These are phyloP conservation scores for Pythium pyrilobum DNA, from an alignment of 352 stramenopile species.

Conservation along the genomic window DNA sequence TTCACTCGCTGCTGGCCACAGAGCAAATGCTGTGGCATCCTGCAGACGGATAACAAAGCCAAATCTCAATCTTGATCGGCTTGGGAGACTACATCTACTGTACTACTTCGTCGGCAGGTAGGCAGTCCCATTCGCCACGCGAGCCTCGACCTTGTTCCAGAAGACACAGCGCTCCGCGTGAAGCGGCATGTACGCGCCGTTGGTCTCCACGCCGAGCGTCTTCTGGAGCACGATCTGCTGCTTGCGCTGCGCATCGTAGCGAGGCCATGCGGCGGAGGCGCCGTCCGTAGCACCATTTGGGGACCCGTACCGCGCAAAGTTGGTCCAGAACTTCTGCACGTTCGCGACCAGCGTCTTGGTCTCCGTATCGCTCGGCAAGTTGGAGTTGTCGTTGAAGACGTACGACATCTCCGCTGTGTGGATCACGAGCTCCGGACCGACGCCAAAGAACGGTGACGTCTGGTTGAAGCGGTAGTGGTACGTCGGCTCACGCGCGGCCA, in stretches of 20 bases:
- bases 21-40: no score
- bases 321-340: constrained; percentile 13
- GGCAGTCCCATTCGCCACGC: background rate
- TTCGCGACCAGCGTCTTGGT: background rate
- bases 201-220: constrained; percentile 3
- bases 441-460: background rate
- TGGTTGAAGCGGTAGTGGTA: constrained; percentile 16
- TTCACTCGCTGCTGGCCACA: no score
- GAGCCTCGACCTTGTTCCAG: constrained; percentile 5
- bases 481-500: background rate
- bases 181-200: constrained; percentile 3
- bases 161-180: constrained; percentile 13
- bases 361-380: background rate
- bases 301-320: constrained; percentile 2
- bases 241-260: background rate
- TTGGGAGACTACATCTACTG: no score
- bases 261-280: background rate
- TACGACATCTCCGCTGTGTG: constrained; percentile 3
- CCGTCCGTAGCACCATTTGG: background rate
- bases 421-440: background rate
- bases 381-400: constrained; percentile 2
- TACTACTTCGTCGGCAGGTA: no score
- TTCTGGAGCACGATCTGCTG: constrained; percentile 15
- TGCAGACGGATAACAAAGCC: no score
- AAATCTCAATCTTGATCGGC: no score